Conservation (phyloP, 345 rosid species). For the Linum usitatissimum region DNA sequence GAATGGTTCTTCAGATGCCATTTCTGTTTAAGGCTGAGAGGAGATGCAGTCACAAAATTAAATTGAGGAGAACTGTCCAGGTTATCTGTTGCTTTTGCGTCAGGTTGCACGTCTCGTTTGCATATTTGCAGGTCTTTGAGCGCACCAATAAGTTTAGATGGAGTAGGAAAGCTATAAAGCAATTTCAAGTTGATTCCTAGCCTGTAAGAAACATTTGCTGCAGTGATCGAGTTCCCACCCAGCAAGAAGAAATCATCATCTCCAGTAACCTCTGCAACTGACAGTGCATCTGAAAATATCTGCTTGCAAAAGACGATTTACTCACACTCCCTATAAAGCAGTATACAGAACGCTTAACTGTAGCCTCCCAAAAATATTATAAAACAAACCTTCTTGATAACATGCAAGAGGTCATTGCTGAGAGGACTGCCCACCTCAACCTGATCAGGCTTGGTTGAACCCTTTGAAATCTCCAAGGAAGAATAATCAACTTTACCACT, state of each 20-base stretch:
- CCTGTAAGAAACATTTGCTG: conserved; percentile 74
- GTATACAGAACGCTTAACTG: background rate
- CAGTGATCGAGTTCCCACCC: conserved; percentile 87
- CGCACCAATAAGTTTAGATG: conserved; percentile 46
- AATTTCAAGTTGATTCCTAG: conserved; percentile 74
- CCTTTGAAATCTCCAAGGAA: conserved; percentile 30
- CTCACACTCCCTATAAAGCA: background rate
- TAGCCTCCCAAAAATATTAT: background rate
- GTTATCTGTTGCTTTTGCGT: conserved; percentile 23
- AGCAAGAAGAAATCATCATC: conserved; percentile 72
- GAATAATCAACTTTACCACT: conserved; percentile 84
- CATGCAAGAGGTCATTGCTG: conserved; percentile 30
- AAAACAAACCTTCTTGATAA: conserved; percentile 58
- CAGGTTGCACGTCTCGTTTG: conserved; percentile 19
- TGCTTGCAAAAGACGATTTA: conserved; percentile 17
- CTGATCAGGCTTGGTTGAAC: conserved; percentile 16
- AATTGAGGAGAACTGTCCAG: conserved; percentile 16
- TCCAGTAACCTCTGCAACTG: conserved; percentile 53
- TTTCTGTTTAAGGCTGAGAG: conserved; percentile 18
- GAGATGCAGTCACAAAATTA: conserved; percentile 18
- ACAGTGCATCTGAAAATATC: conserved; percentile 68
- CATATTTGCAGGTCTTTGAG: conserved; percentile 31
- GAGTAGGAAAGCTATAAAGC: conserved; percentile 61
- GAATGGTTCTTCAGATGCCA: conserved; percentile 12
- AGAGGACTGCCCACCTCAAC: conserved; percentile 20